phyloP scores from a whole-genome alignment of 257 asterid genomes.

The Galeopsis tetrahit region DNA sequence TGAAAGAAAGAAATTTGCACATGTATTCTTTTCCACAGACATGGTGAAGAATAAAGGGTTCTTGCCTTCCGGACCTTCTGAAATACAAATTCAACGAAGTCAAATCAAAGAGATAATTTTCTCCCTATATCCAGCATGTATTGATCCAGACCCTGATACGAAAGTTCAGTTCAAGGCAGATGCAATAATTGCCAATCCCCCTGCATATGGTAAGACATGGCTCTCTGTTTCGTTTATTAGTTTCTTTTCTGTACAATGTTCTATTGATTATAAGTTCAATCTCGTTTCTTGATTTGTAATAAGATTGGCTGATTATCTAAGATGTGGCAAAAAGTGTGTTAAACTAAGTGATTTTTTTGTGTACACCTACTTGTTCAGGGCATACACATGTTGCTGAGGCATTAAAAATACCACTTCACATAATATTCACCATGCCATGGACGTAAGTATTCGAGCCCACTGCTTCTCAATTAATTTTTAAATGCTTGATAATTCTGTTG shows the following conservation, averaged over 20 bases:
- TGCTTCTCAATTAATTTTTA: neutral
- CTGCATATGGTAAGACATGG: conserved; percentile 77
- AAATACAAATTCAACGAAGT: conserved; percentile 67
- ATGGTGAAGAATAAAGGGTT: conserved; percentile 95
- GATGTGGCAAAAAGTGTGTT: neutral
- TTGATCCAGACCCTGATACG: conserved; percentile 68
- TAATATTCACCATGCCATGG: conserved; percentile 98
- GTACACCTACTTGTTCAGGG: conserved; percentile 50
- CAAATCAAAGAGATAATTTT: conserved; percentile 78
- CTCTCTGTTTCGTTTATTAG: neutral
- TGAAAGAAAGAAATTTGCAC: neutral
- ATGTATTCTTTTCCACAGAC: conserved; percentile 49
- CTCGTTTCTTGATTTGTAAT: neutral
- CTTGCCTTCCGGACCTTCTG: conserved; percentile 94
- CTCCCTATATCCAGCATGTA: conserved; percentile 80
- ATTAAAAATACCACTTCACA: conserved; percentile 77
- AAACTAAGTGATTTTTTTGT: neutral
- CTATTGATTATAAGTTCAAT: neutral
- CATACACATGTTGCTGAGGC: conserved; percentile 95
- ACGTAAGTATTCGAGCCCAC: conserved; percentile 60
- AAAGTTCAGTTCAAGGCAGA: conserved; percentile 62
- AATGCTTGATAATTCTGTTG: conserved; percentile 1
- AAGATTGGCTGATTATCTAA: neutral
- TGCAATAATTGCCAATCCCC: conserved; percentile 94
- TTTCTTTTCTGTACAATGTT: neutral